Evolutionary conservation across 352 stramenopile genomes (phyloP), one percentile per base, ranked within the genome.

Genomic region (Pythium guiyangense): DNA sequence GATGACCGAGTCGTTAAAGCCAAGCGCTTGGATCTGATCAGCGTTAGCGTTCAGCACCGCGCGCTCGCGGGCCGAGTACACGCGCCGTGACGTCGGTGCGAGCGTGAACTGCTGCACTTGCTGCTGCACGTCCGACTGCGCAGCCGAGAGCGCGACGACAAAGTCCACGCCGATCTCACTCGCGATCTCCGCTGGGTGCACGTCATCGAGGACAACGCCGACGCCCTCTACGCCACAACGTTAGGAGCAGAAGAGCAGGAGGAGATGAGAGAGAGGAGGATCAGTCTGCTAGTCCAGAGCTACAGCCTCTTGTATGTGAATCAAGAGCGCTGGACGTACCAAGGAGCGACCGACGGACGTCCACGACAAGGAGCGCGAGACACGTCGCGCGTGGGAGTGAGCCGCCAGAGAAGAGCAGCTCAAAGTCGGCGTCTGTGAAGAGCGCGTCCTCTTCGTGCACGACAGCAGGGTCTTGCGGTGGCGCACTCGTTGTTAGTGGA

Each of bases 21-120:
- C 68, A 31, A 71, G 26, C 2, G 62, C 49, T n/a, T 77, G 65
- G 29, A 53, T 46, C 9, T 1, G 35, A 17, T 8, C 40, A 15
- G 25, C 29, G 27, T 55, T 67, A 34, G 44, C 61, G 4, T 47
- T 54, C 29, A 90, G 57, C 37, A 70, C 72, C 15, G 59, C 72
- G 29, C 69, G 73, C 54, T 90, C 80, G 14, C 80, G 69, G 20
- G 54, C 62, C n/a, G 77, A 88, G 66, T 88, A 90, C 39, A 88
- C 54, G 18, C 64, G 58, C 1, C 71, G 61, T 35, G 65, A 60
- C 3, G 60, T 60, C n/a, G 76, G 72, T 3, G 70, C 72, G 26
- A 88, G 44, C n/a, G 54, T 54, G 3, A 83, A 71, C 6, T 60
- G 64, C 27, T 51, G 40, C 25, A 68, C 47, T 18, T 74, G 71